These are phyloP conservation scores for Metschnikowia noctiluminum DNA, from an alignment of 805 yeast genomes.

Conservation along the genomic window DNA sequence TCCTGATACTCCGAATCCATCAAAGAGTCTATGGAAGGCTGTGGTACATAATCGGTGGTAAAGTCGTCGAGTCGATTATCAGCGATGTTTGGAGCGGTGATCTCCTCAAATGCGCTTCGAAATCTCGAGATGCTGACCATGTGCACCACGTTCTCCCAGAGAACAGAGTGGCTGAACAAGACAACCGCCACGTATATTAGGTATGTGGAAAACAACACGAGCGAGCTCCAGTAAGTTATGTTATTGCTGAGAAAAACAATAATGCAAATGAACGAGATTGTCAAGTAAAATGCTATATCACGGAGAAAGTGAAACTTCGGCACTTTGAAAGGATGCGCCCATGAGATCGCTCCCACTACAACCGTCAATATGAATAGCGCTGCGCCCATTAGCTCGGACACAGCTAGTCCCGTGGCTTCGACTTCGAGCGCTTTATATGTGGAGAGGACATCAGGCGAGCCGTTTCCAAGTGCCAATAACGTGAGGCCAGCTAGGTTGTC, in stretches of 20 bases:
- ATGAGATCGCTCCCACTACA: conserved; percentile 75
- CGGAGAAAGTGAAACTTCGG: conserved; percentile 49
- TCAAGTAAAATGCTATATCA: conserved; percentile 58
- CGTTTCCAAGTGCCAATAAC: conserved; percentile 85
- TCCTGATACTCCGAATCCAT: conserved; percentile 5
- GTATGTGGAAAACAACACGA: conserved; percentile 55
- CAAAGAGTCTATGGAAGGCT: conserved; percentile 11
- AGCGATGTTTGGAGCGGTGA: background rate
- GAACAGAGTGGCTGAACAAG: conserved; percentile 24
- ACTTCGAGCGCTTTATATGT: conserved; percentile 78
- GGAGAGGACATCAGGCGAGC: conserved; percentile 84
- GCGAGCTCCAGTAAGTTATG: conserved; percentile 54
- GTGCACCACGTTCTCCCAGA: conserved; percentile 8
- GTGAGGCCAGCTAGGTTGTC: conserved; percentile 85
- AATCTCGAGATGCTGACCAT: conserved; percentile 12
- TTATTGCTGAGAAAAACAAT: conserved; percentile 52
- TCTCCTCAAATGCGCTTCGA: conserved; percentile 13
- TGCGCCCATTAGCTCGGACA: conserved; percentile 91
- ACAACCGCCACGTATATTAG: conserved; percentile 51
- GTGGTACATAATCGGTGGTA: conserved; percentile 4
- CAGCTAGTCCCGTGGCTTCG: conserved; percentile 72
- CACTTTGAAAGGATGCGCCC: conserved; percentile 62
- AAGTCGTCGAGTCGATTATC: conserved; percentile 1
- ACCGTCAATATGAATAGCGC: conserved; percentile 78
- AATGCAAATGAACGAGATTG: conserved; percentile 49